Base-by-base conservation (phyloP, 2,329 filamentous ascomycete species). In the Chrysoporthe deuterocubensis region DNA sequence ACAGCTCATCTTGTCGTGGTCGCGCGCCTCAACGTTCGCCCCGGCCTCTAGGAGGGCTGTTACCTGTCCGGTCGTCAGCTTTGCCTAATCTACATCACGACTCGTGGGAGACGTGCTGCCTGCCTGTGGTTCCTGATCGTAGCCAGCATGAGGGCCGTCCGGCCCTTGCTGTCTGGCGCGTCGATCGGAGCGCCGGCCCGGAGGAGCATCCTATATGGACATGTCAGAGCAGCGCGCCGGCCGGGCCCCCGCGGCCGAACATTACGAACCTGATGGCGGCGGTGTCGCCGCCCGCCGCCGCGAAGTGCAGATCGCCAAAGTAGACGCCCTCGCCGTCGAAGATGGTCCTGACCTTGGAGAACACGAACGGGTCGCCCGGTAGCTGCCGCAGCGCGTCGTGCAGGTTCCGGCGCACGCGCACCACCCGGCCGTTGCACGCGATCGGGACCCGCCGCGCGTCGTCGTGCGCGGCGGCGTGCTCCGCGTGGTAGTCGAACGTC, bases 341-440 rank as follows among this genome's bases (percentile, higher is more conserved):
- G 26, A 54, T 5, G 26, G 50, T 54, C 50, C 50, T 54, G 50
- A 11, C 32, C 50, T 54, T 54, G 50, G 50, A 54, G 50, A 54
- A 54, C 50, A 34, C 1, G 21, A 54, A 32, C 16, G 21, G 50
- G 26, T 54, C 50, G 32, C 21, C 50, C 8, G 50, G 50, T 1
- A 54, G 21, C 21, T 34, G 11, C 26, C 16, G 26, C 21, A 54
- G 50, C 13, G 50, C 50, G 32, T 54, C 50, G 21, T 54, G 11
- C 11, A 54, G 50, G 5, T 32, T 54, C 14, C 50, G 50, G 5
- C 50, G 26, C 26, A 54, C 26, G 21, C 7, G 32, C 21, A 34
- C 4, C 11, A 54, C 11, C 5, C 50, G 21, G 50, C 50, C 26
- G 50, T 54, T 54, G 26, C 50, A 54, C 13, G 21, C 50, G 21